Evolutionary conservation across 2,329 filamentous ascomycete genomes (phyloP).

Genomic region (Fusarium tanahbumbuense): DNA sequence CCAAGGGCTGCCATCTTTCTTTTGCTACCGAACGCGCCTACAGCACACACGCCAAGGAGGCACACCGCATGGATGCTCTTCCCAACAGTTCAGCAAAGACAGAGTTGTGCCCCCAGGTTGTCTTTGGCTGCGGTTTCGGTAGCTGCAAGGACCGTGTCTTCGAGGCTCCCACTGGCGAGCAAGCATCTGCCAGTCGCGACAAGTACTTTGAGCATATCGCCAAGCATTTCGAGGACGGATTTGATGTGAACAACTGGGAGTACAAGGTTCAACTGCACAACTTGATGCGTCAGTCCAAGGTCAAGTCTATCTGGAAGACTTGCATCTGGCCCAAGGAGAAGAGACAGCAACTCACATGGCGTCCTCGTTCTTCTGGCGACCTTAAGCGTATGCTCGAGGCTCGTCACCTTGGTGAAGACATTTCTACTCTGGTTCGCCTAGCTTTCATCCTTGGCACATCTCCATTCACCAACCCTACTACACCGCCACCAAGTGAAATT

Average conservation of each 20-base stretch:
- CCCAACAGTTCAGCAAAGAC: conserved; percentile 56
- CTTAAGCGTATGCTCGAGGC: conserved; percentile 59
- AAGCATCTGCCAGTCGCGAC: conserved; percentile 53
- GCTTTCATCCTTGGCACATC: conserved; percentile 58
- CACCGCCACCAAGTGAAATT: conserved; percentile 54
- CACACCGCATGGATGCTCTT: conserved; percentile 56
- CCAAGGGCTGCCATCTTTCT: conserved; percentile 55
- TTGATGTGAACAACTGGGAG: conserved; percentile 57
- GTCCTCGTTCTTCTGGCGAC: conserved; percentile 56
- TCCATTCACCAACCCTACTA: conserved; percentile 52
- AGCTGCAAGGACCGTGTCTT: conserved; percentile 58
- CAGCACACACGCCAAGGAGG: conserved; percentile 58
- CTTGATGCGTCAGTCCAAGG: conserved; percentile 56
- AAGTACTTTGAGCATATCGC: conserved; percentile 62
- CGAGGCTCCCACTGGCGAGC: conserved; percentile 53
- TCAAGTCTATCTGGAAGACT: conserved; percentile 60
- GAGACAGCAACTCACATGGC: conserved; percentile 55
- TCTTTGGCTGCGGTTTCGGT: conserved; percentile 58
- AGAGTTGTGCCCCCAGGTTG: conserved; percentile 57
- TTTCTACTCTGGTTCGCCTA: conserved; percentile 56
- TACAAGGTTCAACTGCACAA: conserved; percentile 59
- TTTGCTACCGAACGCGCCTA: conserved; percentile 60
- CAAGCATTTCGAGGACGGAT: conserved; percentile 59
- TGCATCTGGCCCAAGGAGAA: conserved; percentile 60
- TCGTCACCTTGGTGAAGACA: conserved; percentile 56